phyloP scores from a whole-genome alignment of 73 alveolate genomes.

The Symbiodinium natans region DNA sequence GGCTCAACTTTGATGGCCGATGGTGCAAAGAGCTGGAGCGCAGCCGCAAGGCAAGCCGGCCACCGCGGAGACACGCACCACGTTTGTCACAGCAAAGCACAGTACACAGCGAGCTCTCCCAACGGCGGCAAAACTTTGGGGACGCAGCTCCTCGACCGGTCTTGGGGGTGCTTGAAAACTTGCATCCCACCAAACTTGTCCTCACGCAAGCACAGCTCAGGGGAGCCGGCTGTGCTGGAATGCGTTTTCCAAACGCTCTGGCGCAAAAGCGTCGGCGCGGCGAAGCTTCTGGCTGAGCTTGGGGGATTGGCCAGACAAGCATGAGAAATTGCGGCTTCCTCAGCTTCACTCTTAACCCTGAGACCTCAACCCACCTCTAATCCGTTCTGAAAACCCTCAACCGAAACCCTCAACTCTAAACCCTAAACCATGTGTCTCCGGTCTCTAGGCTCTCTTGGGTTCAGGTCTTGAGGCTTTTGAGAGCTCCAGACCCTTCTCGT shows the following conservation, averaged over 20 bases:
- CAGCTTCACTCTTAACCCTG: too few relatives aligned
- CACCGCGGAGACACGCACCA: not conserved
- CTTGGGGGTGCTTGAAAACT: not conserved
- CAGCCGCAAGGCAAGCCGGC: not conserved
- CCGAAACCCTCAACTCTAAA: too few relatives aligned
- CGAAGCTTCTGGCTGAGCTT: not conserved
- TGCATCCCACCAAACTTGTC: not conserved
- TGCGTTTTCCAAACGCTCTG: not conserved
- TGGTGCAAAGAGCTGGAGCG: not conserved
- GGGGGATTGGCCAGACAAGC: too few relatives aligned
- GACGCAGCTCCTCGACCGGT: not conserved
- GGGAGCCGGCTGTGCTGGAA: not conserved
- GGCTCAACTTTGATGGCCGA: not conserved
- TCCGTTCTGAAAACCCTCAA: too few relatives aligned
- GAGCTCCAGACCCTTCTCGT: too few relatives aligned
- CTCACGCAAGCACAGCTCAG: not conserved
- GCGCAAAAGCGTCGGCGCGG: not conserved
- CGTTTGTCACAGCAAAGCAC: not conserved
- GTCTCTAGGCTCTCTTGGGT: too few relatives aligned
- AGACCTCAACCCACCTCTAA: too few relatives aligned
- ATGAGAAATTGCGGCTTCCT: too few relatives aligned
- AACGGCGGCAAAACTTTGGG: not conserved
- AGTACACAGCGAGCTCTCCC: not conserved
- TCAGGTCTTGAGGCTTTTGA: too few relatives aligned
- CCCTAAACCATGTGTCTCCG: too few relatives aligned